Evolutionary conservation across 495 filamentous ascomycete species (phyloP), one percentile per base, ranked within the genome.

Genomic region (Cercophora scortea): DNA sequence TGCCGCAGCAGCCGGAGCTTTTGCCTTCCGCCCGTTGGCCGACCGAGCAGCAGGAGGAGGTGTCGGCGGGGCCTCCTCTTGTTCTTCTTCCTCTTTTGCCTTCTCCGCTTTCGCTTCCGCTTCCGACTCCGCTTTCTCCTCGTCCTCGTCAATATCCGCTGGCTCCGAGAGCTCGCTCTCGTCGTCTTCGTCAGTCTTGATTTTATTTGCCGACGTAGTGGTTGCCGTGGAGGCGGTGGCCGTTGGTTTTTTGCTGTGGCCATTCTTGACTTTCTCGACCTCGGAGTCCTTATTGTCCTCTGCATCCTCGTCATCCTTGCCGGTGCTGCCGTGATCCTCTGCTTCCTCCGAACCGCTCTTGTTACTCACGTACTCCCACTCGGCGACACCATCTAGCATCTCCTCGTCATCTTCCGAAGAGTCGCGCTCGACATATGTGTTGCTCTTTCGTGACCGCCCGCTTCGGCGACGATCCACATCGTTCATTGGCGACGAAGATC

Each of bases 391-490:
- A 36, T 72, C 71, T 18, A 74, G 57, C 78, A 81, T 81, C 52
- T 81, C 78, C 63, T 79, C 71, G 36, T 81, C 80, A 44, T 78
- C 77, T 34, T 76, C 76, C 4, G 66, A 68, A 34, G 68, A 70
- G 38, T 79, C 79, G 42, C 76, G 69, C 60, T 80, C 77, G 6
- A 72, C 69, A 52, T 79, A 79, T 3, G 66, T 66, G 17, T 59
- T 61, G 45, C 65, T 71, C 13, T 59, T 67, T 32, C 52, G 61
- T n/a, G 66, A 67, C 38, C 80, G 72, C 11, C 73, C 75, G 53
- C 78, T 82, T 17, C 76, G 77, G 17, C 79, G 67, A 47, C 80
- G 72, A 41, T 76, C 65, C 6, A 54, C 45, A 5, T 61, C 64
- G 41, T 60, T 56, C n/a, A 61, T 58, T 17, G 61, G 51, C n/a